These are phyloP conservation scores for Agarophyton chilense DNA, from an alignment of 23 red algal genomes.

Conservation along the genomic window DNA sequence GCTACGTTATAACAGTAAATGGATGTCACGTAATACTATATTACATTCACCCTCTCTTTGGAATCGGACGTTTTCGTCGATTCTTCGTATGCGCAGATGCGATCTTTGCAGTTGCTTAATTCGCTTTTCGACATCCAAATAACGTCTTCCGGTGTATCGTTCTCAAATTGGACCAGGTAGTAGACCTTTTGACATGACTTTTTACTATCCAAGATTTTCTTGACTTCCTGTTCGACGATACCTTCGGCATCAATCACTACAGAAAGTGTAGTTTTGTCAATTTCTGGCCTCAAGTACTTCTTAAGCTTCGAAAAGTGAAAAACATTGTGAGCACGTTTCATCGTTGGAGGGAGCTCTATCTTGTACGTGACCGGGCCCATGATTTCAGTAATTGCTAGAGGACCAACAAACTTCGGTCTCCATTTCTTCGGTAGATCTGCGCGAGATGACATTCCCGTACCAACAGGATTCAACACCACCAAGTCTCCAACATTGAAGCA, in stretches of 20 bases:
- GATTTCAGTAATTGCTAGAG: background rate
- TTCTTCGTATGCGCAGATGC: background rate
- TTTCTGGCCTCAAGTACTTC: background rate
- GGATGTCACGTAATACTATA: background rate
- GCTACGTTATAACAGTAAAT: background rate
- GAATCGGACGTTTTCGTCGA: background rate
- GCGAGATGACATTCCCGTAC: background rate
- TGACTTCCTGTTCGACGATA: slow-evolving; percentile 26
- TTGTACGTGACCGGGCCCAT: slow-evolving; percentile 30
- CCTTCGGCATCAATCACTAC: slow-evolving; percentile 54
- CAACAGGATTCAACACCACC: background rate
- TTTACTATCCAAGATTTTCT: slow-evolving; percentile 19
- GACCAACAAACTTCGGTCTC: slow-evolving; percentile 17
- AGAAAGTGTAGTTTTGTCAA: background rate
- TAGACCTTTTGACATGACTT: background rate
- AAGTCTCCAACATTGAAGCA: background rate
- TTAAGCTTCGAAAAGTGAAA: slow-evolving; percentile 43
- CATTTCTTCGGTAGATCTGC: slow-evolving; percentile 30
- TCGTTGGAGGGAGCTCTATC: slow-evolving; percentile 28
- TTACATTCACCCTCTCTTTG: background rate
- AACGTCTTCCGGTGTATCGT: background rate
- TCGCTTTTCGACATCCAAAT: slow-evolving; percentile 43
- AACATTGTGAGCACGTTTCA: slow-evolving; percentile 42
- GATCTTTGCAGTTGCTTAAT: slow-evolving; percentile 6
- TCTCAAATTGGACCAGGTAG: slow-evolving; percentile 20